Evolutionary conservation across 2,329 filamentous ascomycete species (phyloP), one percentile per base, ranked within the genome.

Genomic region (Verticillium tricorpus): DNA sequence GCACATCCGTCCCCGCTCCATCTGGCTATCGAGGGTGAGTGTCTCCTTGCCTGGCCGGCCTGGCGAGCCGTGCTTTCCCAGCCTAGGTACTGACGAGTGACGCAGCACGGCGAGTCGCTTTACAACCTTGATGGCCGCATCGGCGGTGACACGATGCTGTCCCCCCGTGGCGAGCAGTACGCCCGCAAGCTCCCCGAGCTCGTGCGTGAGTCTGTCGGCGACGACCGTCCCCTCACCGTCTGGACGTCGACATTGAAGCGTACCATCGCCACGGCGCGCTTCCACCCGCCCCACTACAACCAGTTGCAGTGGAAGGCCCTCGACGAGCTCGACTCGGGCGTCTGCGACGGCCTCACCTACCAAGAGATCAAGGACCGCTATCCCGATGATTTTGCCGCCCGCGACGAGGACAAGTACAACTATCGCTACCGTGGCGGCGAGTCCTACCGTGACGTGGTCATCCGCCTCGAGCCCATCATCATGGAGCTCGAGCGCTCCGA

Each of bases 351-450:
- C 60, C 87, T 98, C 74, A 99, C 95, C 1, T 97, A 97, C 74
- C 91, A 92, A 71, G 90, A 99, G 73, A 98, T 99, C 72, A 92
- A 95, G 70, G 87, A 96, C 70, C 80, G 85, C 60, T 98, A 92
- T 73, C 95, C 95, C 0, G 93, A 97, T 68, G 95, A 99, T 78
- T 99, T 99, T 78, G 87, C 88, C 58, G 93, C 94, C 37, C 92
- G 95, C 65, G 95, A 99, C 75, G 92, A 97, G 68, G 95, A 99
- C 82, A 99, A 99, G 78, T 98, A 98, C 85, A 98, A 99, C 80
- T 99, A 99, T 79, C 92, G 95, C 62, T 99, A 99, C 77, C 89
- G 95, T 5, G 95, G 95, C 65, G 95, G 95, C 60, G 95, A 99
- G 78, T 96, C 91, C 64, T 89, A 99, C 76, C 91, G 94, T 61